A percentile compares a stretch with the other conserved stretches of the same genome.
Conservation (phyloP, 2,329 filamentous ascomycete genomes). For the Nemania diffusa region DNA sequence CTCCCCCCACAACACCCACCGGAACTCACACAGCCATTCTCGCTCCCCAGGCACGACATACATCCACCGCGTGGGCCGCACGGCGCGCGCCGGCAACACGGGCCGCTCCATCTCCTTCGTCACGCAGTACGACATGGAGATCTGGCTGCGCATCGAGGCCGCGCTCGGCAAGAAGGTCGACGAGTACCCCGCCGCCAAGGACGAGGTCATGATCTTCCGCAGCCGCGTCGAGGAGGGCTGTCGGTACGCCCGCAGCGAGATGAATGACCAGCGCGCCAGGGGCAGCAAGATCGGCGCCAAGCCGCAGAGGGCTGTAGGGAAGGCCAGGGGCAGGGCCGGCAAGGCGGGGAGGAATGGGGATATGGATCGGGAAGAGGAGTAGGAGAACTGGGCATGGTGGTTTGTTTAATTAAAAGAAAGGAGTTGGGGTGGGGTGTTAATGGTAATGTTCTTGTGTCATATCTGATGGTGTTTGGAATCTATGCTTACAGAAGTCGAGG, state of each 20-base stretch:
- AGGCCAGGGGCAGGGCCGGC: background rate
- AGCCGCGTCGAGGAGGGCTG: constrained; percentile 85
- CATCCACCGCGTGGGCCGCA: constrained; percentile 82
- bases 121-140: constrained; percentile 80
- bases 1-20: background rate
- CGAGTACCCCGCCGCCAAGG: constrained; percentile 76
- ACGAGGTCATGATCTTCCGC: constrained; percentile 86
- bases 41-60: constrained; percentile 61
- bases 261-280: constrained; percentile 69
- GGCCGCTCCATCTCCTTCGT: constrained; percentile 84
- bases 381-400: background rate
- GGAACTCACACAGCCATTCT: background rate
- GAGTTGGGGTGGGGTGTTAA: background rate
- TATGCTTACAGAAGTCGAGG: background rate
- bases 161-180: constrained; percentile 81
- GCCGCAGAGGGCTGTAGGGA: background rate
- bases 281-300: constrained; percentile 4
- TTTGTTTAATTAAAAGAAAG: background rate
- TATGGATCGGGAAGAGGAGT: background rate
- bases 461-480: background rate
- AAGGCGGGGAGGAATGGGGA: background rate
- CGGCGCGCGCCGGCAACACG: constrained; percentile 85
- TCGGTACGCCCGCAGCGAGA: constrained; percentile 78
- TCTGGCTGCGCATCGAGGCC: constrained; percentile 83
- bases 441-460: background rate